Percentiles rank a stretch among this genome's conserved stretches.
phyloP scores from a whole-genome alignment of 805 yeast genomes.

The Saccharomycopsis selenospora region DNA sequence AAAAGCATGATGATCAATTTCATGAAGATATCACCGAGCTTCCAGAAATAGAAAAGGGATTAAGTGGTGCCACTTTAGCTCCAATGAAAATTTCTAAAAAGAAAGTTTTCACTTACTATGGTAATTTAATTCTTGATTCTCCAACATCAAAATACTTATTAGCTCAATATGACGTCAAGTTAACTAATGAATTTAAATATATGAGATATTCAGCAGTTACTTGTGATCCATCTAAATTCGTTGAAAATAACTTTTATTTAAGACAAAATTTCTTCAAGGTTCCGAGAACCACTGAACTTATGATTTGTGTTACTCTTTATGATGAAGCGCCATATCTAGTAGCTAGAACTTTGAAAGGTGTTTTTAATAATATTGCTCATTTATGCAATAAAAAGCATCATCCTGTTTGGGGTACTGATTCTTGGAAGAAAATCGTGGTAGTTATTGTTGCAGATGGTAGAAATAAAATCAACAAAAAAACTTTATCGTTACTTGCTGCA shows the following conservation, averaged over 20 bases:
- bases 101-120: constrained; percentile 32
- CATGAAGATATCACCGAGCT: neutral
- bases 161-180: constrained; percentile 39
- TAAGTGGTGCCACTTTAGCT: neutral
- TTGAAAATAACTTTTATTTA: constrained; percentile 56
- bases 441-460: constrained; percentile 91
- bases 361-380: constrained; percentile 78
- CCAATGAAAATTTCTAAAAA: neutral
- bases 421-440: constrained; percentile 92
- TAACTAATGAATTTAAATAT: constrained; percentile 62
- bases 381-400: constrained; percentile 54
- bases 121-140: constrained; percentile 81
- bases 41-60: neutral
- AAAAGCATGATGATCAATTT: neutral
- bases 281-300: constrained; percentile 76
- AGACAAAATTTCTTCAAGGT: constrained; percentile 73
- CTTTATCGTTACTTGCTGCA: constrained; percentile 75
- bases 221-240: constrained; percentile 76
- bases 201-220: constrained; percentile 95
- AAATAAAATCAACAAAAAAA: constrained; percentile 67
- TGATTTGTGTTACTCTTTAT: constrained; percentile 84
- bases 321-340: constrained; percentile 79
- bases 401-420: constrained; percentile 58
- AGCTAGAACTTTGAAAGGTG: constrained; percentile 84
- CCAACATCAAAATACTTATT: constrained; percentile 68